These are phyloP conservation scores for Teunomyces lycoperdinae DNA, from an alignment of 805 yeast genomes.

Conservation along the genomic window DNA sequence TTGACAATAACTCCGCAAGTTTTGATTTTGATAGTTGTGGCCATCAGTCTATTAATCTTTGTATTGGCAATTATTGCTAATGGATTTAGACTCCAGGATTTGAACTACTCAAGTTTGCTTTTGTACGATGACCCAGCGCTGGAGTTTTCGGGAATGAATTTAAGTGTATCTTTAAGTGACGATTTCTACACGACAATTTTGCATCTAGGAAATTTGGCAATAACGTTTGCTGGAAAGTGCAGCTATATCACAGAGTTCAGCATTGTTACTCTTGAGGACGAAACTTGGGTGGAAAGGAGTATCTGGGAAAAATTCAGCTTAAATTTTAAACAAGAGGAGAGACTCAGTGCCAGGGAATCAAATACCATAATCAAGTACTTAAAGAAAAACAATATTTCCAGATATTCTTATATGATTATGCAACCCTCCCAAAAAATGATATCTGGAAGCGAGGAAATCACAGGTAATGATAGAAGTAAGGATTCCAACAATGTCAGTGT, in stretches of 20 bases:
- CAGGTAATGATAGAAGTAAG: slow-evolving; percentile 2
- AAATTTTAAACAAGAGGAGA: background rate
- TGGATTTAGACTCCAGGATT: slow-evolving; percentile 35
- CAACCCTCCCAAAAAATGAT: slow-evolving; percentile 26
- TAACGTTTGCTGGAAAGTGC: slow-evolving; percentile 65
- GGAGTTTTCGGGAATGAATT: slow-evolving; percentile 21
- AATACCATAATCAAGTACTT: slow-evolving; percentile 3
- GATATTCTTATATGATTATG: slow-evolving; percentile 30
- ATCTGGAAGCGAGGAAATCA: slow-evolving; percentile 11
- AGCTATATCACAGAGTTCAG: slow-evolving; percentile 62
- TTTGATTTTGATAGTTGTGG: slow-evolving; percentile 47
- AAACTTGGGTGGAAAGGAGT: slow-evolving; percentile 54
- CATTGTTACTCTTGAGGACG: slow-evolving; percentile 43
- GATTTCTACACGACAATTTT: slow-evolving; percentile 65
- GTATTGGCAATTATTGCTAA: slow-evolving; percentile 58
- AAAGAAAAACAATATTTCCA: slow-evolving; percentile 9
- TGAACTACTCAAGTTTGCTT: slow-evolving; percentile 36
- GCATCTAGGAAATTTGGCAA: slow-evolving; percentile 59
- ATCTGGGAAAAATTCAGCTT: slow-evolving; percentile 9
- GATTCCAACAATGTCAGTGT: slow-evolving; percentile 12
- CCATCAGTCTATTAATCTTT: slow-evolving; percentile 53
- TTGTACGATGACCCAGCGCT: slow-evolving; percentile 20
- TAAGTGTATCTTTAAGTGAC: slow-evolving; percentile 42
- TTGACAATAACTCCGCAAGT: slow-evolving; percentile 69
- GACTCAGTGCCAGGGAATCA: background rate